phyloP scores from a whole-genome alignment of 495 filamentous ascomycete species.

The Trichoderma gamsii region DNA sequence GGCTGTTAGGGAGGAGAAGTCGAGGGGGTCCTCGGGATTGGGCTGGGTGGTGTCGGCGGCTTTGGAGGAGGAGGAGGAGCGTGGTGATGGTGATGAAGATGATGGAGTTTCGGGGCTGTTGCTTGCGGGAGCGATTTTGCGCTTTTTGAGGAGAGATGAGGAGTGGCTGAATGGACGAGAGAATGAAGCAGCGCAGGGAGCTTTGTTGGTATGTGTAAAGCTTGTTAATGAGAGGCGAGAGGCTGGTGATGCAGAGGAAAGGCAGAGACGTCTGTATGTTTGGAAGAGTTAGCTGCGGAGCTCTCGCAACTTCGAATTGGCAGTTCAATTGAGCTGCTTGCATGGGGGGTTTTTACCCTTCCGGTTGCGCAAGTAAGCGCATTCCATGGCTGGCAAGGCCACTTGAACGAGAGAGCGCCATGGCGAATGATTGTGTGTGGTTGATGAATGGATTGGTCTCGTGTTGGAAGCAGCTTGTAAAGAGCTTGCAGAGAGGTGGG shows the following conservation, averaged over 20 bases:
- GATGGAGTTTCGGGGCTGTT: neutral
- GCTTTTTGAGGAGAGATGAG: conserved; percentile 14
- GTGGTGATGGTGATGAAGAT: neutral
- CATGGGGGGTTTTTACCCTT: conserved; percentile 3
- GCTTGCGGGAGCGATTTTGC: conserved; percentile 11
- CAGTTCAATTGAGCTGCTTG: neutral
- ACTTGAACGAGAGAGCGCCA: neutral
- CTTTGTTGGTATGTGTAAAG: neutral
- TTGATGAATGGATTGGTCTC: neutral
- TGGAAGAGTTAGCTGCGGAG: neutral
- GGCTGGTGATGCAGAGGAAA: neutral
- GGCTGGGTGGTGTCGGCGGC: conserved; percentile 24
- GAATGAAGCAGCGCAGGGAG: neutral
- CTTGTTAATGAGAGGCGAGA: neutral
- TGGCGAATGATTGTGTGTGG: neutral
- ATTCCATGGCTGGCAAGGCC: neutral
- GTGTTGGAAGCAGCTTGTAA: neutral
- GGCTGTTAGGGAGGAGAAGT: conserved; percentile 57
- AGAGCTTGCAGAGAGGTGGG: conserved; percentile 12
- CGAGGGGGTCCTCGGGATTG: conserved; percentile 52
- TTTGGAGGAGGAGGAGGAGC: neutral
- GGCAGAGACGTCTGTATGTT: neutral
- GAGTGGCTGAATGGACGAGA: conserved; percentile 10
- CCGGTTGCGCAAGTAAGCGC: neutral
- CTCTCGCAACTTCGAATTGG: neutral